Conservation (phyloP, 2,329 filamentous ascomycete genomes). For the Hymenoscyphus albidus region DNA sequence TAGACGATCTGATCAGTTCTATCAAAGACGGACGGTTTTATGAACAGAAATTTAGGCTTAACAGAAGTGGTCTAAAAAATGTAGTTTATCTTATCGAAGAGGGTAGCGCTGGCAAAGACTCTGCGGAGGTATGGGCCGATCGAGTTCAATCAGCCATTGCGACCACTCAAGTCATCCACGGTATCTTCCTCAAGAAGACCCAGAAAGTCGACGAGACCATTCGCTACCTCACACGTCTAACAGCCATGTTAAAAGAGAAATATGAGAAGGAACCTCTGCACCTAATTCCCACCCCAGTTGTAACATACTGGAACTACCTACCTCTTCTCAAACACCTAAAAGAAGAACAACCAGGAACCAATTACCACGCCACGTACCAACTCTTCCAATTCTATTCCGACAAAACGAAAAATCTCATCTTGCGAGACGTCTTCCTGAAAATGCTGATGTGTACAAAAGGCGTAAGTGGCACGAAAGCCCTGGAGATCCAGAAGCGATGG, state of each 20-base stretch:
- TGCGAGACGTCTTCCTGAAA: conserved; percentile 73
- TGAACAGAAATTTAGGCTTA: conserved; percentile 79
- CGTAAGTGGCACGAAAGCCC: conserved; percentile 71
- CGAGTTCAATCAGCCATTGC: conserved; percentile 69
- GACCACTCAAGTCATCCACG: conserved; percentile 73
- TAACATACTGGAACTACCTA: conserved; percentile 64
- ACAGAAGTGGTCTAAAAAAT: conserved; percentile 68
- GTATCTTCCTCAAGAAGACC: conserved; percentile 75
- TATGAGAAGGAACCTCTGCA: conserved; percentile 57
- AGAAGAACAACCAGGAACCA: conserved; percentile 44
- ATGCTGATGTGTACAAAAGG: conserved; percentile 82
- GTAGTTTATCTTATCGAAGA: conserved; percentile 78
- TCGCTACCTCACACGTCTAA: conserved; percentile 70
- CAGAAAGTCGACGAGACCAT: conserved; percentile 74
- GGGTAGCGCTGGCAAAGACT: conserved; percentile 54
- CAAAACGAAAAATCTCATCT: conserved; percentile 70
- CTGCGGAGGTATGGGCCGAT: conserved; percentile 56
- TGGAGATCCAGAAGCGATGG: conserved; percentile 78
- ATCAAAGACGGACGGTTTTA: conserved; percentile 81
- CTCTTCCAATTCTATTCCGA: conserved; percentile 69
- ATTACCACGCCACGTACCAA: conserved; percentile 63
- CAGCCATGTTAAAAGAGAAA: conserved; percentile 58
- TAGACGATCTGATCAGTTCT: conserved; percentile 74
- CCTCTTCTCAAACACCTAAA: conserved; percentile 58
- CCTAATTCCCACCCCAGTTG: conserved; percentile 62